A percentile compares a stretch with the other conserved stretches of the same genome.
Conservation (phyloP, 345 rosid species). For the Tarenaya hassleriana region DNA sequence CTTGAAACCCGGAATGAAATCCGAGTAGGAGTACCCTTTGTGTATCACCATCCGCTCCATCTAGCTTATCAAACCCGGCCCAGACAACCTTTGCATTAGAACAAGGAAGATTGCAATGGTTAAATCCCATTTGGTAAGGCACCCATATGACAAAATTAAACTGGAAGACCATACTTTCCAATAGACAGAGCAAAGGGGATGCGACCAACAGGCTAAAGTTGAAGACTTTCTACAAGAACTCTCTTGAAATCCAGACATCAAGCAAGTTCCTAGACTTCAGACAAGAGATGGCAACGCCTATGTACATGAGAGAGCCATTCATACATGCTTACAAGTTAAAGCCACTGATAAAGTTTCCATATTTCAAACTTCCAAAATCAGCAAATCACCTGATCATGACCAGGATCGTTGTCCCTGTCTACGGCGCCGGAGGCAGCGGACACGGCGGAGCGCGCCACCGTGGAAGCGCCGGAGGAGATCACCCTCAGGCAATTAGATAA, state of each 20-base stretch:
- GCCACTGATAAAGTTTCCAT: too few relatives aligned
- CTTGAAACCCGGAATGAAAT: conserved; percentile 82
- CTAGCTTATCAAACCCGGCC: conserved; percentile 95
- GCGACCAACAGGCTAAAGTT: too few relatives aligned
- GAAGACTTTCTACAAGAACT: too few relatives aligned
- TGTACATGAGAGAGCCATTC: too few relatives aligned
- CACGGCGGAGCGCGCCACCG: conserved; percentile 78
- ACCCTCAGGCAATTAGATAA: conserved; percentile 67
- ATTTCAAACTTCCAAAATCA: not conserved
- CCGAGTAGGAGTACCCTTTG: conserved; percentile 73
- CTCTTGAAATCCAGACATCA: too few relatives aligned
- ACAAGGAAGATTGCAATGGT: conserved; percentile 8
- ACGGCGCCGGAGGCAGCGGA: conserved; percentile 74
- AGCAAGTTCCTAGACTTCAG: too few relatives aligned
- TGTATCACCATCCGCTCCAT: conserved; percentile 39
- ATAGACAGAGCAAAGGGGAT: too few relatives aligned
- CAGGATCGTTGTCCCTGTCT: conserved; percentile 50
- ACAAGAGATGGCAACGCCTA: too few relatives aligned
- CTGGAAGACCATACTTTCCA: too few relatives aligned
- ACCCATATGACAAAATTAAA: too few relatives aligned
- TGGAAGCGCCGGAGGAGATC: conserved; percentile 88
- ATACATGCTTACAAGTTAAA: too few relatives aligned
- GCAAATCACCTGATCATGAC: conserved; percentile 59
- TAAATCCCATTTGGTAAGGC: too few relatives aligned
- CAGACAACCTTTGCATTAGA: conserved; percentile 55